Base-by-base conservation (phyloP, 1,284 basidiomycete species). In the Puccinia polysora region DNA sequence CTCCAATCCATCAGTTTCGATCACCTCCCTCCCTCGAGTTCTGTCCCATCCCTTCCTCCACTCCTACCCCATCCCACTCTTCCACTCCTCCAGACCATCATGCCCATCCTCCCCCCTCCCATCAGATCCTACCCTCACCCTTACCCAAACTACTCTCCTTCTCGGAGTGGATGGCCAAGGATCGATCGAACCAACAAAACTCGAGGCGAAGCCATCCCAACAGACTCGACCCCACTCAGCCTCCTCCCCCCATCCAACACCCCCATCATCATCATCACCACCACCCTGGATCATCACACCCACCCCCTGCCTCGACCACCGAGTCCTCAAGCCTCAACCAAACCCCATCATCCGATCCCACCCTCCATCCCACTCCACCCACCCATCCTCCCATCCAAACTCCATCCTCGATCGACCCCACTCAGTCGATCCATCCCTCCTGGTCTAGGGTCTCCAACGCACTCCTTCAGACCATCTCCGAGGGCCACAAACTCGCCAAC, bases 171-270 rank as follows among this genome's bases (percentile, higher is more conserved):
- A 88, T 63, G 94, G 93, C 81, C 89, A 89, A 79, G 95, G 98
- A 81, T 83, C 88, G 75, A 98, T 98, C 83, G 96, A 97, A 95
- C 88, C 97, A 74, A 92, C 89, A n/a, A n/a, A n/a, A n/a, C n/a
- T n/a, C n/a, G n/a, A n/a, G n/a, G n/a, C n/a, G n/a, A n/a, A n/a
- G n/a, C 65, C 95, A 2, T 45, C 12, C 43, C 4, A 53, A 32
- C 18, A 7, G 8, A 40, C 32, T 23, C 28, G 6, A 15, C 43
- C 14, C 25, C 23, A 38, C 18, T 60, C 14, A 15, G 18, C 43
- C 90, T 89, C 78, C 86, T 84, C 47, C 36, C 88, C 86, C 38
- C 84, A 80, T 40, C 87, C 85, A 32, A 82, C 86, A 77, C 85
- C 82, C n/a, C n/a, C n/a, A n/a, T n/a, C n/a, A n/a, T n/a, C n/a